phyloP scores from a whole-genome alignment of 148 eudicot species.

The Cornus suecica region DNA sequence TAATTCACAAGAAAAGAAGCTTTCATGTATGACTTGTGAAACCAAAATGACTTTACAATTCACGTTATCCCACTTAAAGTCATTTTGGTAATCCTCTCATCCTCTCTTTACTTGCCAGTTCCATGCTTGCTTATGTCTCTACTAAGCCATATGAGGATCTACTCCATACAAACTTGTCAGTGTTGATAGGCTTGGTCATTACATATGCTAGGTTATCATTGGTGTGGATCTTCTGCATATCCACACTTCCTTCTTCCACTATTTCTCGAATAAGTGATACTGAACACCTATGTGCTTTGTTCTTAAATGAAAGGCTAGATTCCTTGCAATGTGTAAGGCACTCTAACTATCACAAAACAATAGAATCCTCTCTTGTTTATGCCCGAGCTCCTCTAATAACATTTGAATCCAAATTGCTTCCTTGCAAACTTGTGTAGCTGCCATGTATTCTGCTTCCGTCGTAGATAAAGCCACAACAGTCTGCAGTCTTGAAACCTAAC shows the following conservation, averaged over 20 bases:
- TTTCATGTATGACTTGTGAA: no score
- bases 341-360: not conserved
- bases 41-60: no score
- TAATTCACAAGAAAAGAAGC: no score
- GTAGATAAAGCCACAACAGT: not conserved
- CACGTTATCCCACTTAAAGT: not conserved
- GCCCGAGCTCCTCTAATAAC: no score
- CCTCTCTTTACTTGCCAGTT: not conserved
- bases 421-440: not conserved
- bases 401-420: not conserved
- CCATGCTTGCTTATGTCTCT: not conserved
- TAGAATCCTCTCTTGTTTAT: not conserved
- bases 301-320: not conserved
- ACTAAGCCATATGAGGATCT: not conserved
- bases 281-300: not conserved
- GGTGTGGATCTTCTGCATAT: not conserved
- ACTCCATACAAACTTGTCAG: not conserved
- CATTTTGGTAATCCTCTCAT: not conserved
- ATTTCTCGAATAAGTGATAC: not conserved
- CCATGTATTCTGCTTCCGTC: no score
- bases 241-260: constrained; percentile 3
- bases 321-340: not conserved
- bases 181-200: not conserved
- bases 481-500: not conserved
- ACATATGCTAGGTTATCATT: not conserved